These are phyloP conservation scores for Eimeria sp. DNA, from an alignment of 169 alveolate genomes.

Conservation along the genomic window DNA sequence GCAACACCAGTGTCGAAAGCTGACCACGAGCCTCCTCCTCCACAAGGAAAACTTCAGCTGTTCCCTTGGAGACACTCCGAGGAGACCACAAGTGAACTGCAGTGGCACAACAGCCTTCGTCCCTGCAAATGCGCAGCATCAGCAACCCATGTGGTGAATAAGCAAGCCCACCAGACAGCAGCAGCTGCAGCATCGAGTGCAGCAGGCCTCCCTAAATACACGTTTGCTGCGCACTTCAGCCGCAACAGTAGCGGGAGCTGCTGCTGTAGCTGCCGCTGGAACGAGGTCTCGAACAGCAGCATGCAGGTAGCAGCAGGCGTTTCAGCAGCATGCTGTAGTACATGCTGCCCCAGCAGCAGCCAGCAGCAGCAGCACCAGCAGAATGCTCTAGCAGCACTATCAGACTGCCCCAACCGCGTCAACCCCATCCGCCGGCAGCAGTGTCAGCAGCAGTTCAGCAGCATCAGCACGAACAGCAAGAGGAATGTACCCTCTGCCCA, in stretches of 20 bases:
- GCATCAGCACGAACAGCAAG: neutral
- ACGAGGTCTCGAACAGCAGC: too few relatives aligned
- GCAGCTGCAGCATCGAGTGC: neutral
- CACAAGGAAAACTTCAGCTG: constrained; percentile 48
- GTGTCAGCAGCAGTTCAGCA: neutral
- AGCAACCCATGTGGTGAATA: neutral
- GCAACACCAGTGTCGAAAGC: neutral
- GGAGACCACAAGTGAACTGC: constrained; percentile 42
- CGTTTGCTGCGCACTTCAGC: too few relatives aligned
- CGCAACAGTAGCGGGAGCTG: too few relatives aligned
- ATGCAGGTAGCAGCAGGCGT: too few relatives aligned
- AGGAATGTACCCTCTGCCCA: constrained; percentile 1
- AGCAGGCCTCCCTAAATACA: too few relatives aligned
- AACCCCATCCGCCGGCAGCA: too few relatives aligned
- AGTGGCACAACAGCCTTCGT: constrained; percentile 21
- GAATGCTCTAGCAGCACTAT: too few relatives aligned
- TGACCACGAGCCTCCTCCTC: constrained; percentile 54
- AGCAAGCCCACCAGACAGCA: neutral
- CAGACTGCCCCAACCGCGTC: too few relatives aligned
- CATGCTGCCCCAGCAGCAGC: too few relatives aligned
- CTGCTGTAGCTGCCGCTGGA: too few relatives aligned
- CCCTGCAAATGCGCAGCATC: constrained; percentile 14
- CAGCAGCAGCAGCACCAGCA: too few relatives aligned
- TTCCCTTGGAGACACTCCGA: constrained; percentile 4
- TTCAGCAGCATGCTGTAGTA: too few relatives aligned